Base-by-base conservation (phyloP, 164 flowering plant species). In the Litsea cubeba region DNA sequence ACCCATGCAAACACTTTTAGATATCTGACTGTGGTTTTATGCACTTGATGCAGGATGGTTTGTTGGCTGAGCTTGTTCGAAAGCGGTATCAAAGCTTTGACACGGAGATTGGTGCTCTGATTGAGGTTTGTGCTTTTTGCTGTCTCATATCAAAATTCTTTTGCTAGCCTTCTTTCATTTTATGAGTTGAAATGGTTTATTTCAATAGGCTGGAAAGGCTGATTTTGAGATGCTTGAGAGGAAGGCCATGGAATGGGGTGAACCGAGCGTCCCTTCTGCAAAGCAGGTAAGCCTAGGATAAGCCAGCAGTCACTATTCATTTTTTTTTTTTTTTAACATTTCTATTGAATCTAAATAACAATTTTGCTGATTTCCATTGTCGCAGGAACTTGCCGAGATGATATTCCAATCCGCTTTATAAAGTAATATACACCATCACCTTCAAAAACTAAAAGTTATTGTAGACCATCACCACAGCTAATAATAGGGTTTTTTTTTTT, bases 351-450 rank as follows among this genome's bases (percentile, higher is more conserved):
- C 46, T 40, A 40, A 1, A 40, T 40, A 40, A 40, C 46, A 40
- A 40, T 40, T 40, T 40, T 40, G 3, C 12, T 1, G 14, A 22
- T 24, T 63, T 60, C 24, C 20, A 30, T 60, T 81, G 71, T 78
- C 84, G 81, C 97, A 95, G 98, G 99, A 95, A 77, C 88, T 95
- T 51, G 98, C 98, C 0, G 99, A 95, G 90, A 91, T 95, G 98
- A 82, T 95, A 50, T 90, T 95, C 83, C 97, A 90, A 49, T 87
- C 97, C 67, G 95, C 91, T 22, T 17, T 95, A 63, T 95, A 88
- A 82, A 32, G 35, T 25, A 7, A 40, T 40, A 8, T 8, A 40
- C 10, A 40, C 46, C 46, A 40, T 40, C 46, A 40, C 46, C 46
- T 40, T 40, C 46, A 40, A 40, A 35, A 40, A 40, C 46, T 40